Evolutionary conservation across 768 basidiomycete genomes (phyloP).

Genomic region (Termitomyces sp.): DNA sequence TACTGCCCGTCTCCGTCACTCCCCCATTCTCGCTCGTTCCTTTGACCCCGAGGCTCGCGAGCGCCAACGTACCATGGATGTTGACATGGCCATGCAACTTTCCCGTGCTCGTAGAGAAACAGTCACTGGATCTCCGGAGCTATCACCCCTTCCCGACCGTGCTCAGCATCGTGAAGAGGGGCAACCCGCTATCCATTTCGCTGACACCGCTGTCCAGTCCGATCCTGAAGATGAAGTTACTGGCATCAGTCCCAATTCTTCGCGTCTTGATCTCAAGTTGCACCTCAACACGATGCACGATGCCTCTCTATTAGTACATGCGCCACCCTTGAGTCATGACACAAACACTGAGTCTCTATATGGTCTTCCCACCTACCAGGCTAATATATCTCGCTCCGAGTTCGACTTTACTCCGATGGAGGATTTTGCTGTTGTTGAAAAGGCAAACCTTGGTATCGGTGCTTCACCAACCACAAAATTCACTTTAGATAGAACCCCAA

Average conservation of each 20-base stretch:
- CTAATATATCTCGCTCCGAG: slow-evolving; percentile 43
- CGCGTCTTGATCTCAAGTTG: slow-evolving; percentile 27
- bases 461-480: slow-evolving; percentile 44
- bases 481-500: slow-evolving; percentile 18
- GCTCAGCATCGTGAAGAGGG: slow-evolving; percentile 25
- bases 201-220: slow-evolving; percentile 15
- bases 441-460: slow-evolving; percentile 60
- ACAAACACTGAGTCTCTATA: slow-evolving; percentile 26
- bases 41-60: slow-evolving; percentile 72
- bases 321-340: slow-evolving; percentile 1
- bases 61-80: slow-evolving; percentile 90
- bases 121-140: slow-evolving; percentile 29
- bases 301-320: slow-evolving; percentile 36
- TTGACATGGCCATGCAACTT: slow-evolving; percentile 84
- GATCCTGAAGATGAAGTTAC: slow-evolving; percentile 13
- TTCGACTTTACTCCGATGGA: slow-evolving; percentile 81
- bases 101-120: slow-evolving; percentile 68
- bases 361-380: slow-evolving; percentile 66
- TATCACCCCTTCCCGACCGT: slow-evolving; percentile 19
- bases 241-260: slow-evolving; percentile 14
- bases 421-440: slow-evolving; percentile 67
- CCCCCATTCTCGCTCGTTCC: slow-evolving; percentile 57
- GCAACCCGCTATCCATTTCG: slow-evolving; percentile 21
- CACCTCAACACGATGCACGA: slow-evolving; percentile 43
- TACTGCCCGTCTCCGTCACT: slow-evolving; percentile 40